A percentile compares a stretch with the other conserved stretches of the same genome.
Evolutionary conservation across 345 rosid genomes (phyloP).

Genomic region (Rubroshorea leprosula): DNA sequence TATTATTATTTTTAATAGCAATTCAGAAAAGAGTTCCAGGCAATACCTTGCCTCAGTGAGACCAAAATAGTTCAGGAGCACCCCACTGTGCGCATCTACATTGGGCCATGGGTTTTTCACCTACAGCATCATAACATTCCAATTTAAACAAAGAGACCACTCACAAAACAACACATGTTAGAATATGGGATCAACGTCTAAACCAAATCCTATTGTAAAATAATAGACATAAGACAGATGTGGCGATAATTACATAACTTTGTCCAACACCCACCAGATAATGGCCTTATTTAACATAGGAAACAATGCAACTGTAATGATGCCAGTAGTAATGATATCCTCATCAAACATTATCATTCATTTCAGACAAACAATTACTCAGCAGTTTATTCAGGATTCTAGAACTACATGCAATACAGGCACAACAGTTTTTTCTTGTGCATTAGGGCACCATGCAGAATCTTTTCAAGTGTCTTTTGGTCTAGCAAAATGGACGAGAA

Average conservation of each 20-base stretch:
- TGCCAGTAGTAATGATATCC: too few species aligned
- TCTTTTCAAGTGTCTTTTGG: not conserved
- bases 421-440: not conserved
- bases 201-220: too few species aligned
- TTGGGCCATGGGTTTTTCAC: constrained; percentile 99
- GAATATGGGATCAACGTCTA: too few species aligned
- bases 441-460: too few species aligned
- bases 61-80: constrained; percentile 85
- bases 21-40: not conserved
- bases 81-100: constrained; percentile 99
- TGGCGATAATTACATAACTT: not conserved
- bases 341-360: not conserved
- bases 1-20: not conserved
- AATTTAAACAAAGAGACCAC: not conserved
- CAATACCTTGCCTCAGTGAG: constrained; percentile 92
- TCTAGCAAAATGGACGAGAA: not conserved
- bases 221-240: too few species aligned
- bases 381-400: not conserved
- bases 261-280: not conserved
- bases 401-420: not conserved
- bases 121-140: constrained; percentile 35
- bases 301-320: too few species aligned
- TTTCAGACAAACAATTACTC: not conserved
- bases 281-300: not conserved
- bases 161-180: not conserved